Evolutionary conservation across 768 basidiomycete species (phyloP).

Genomic region (Russula olivacea): DNA sequence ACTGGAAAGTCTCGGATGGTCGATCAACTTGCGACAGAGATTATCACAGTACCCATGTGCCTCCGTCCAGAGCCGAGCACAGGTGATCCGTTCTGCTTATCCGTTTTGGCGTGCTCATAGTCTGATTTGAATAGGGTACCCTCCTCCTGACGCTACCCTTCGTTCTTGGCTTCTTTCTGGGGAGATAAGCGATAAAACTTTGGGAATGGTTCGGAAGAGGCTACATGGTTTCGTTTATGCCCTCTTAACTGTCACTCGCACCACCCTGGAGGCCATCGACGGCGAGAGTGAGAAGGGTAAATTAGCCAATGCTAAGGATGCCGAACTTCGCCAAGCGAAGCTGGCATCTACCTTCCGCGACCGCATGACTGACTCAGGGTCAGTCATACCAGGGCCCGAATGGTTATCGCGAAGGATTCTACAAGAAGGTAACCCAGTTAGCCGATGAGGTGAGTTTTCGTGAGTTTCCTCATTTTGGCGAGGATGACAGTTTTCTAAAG

Average conservation of each 20-base stretch:
- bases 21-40: background rate
- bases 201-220: background rate
- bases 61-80: background rate
- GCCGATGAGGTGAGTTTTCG: background rate
- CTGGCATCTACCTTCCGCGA: background rate
- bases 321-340: background rate
- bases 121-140: background rate
- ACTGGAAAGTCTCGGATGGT: slow-evolving; percentile 3
- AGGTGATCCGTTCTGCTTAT: background rate
- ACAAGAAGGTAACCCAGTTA: background rate
- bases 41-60: background rate
- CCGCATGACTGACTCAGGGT: background rate
- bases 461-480: background rate
- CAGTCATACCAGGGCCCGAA: background rate
- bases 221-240: background rate
- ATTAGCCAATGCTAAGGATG: no score
- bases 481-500: background rate
- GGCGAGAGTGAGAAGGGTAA: no score
- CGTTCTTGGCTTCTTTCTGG: no score
- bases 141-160: background rate
- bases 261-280: background rate
- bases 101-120: background rate
- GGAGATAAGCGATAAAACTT: no score
- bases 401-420: background rate
- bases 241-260: background rate